Conservation (phyloP, 1,284 basidiomycete species). For the Lignosus rhinocerotis region DNA sequence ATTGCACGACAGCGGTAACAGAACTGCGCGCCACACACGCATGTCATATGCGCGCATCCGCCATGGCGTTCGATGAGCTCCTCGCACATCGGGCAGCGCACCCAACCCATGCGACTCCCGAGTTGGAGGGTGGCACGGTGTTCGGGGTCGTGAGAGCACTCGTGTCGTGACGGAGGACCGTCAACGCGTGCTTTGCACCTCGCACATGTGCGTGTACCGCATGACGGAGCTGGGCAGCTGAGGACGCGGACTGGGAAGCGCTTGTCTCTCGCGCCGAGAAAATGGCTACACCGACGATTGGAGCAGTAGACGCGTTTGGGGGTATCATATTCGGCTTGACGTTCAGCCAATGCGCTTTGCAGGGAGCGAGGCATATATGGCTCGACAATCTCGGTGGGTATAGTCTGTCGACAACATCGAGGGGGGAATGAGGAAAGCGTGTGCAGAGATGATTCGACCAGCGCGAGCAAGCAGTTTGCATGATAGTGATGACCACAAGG, state of each 20-base stretch:
- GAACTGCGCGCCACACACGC: constrained; percentile 45
- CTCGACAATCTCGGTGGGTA: constrained; percentile 34
- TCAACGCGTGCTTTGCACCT: constrained; percentile 35
- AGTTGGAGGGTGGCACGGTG: constrained; percentile 35
- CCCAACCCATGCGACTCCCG: constrained; percentile 39
- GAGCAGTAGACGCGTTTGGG: constrained; percentile 45
- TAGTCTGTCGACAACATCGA: constrained; percentile 41
- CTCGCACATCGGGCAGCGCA: constrained; percentile 44
- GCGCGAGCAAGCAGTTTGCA: constrained; percentile 37
- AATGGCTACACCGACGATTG: constrained; percentile 39
- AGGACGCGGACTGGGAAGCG: constrained; percentile 21
- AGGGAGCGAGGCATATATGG: constrained; percentile 30
- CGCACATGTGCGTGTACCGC: constrained; percentile 35
- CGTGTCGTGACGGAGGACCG: constrained; percentile 17
- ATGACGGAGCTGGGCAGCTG: constrained; percentile 27
- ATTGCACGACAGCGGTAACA: constrained; percentile 43
- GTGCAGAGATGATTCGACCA: constrained; percentile 39
- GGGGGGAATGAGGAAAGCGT: constrained; percentile 49
- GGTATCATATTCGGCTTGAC: constrained; percentile 38
- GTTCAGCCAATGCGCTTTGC: constrained; percentile 30
- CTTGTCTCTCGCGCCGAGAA: constrained; percentile 38
- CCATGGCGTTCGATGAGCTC: constrained; percentile 42
- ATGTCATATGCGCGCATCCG: constrained; percentile 51
- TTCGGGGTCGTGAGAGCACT: constrained; percentile 32
- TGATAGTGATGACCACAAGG: constrained; percentile 45